phyloP scores from a whole-genome alignment of 1,284 basidiomycete genomes.

The Peniophora sp. region DNA sequence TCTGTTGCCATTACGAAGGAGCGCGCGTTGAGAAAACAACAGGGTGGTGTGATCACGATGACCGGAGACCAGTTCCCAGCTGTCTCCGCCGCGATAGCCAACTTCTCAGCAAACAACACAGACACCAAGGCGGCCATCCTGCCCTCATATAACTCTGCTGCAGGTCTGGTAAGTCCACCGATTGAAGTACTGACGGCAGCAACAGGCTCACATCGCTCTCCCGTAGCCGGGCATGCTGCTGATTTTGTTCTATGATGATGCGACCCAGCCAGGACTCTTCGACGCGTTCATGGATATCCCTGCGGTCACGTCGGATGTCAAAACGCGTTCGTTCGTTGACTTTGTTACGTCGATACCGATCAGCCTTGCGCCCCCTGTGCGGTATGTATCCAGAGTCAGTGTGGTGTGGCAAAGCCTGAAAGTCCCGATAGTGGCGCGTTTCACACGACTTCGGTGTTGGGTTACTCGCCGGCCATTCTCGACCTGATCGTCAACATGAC shows the following conservation, averaged over 20 bases:
- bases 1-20: neutral
- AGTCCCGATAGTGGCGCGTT: constrained; percentile 31
- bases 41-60: constrained; percentile 50
- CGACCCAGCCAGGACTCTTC: constrained; percentile 35
- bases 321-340: constrained; percentile 27
- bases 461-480: constrained; percentile 33
- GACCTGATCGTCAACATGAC: constrained; percentile 43
- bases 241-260: constrained; percentile 36
- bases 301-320: constrained; percentile 18
- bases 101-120: constrained; percentile 38
- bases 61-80: constrained; percentile 26
- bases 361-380: neutral
- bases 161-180: constrained; percentile 26
- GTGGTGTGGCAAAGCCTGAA: neutral
- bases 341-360: constrained; percentile 30
- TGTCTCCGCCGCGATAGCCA: constrained; percentile 36
- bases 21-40: neutral
- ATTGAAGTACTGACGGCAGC: neutral
- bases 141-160: constrained; percentile 40
- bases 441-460: constrained; percentile 37
- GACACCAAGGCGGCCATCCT: constrained; percentile 59
- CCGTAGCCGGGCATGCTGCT: constrained; percentile 15
- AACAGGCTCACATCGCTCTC: neutral
- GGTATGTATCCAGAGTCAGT: neutral
- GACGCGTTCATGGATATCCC: constrained; percentile 31